These are phyloP conservation scores for Fusarium sp. DNA, from an alignment of 2,329 filamentous ascomycete species.

Conservation along the genomic window DNA sequence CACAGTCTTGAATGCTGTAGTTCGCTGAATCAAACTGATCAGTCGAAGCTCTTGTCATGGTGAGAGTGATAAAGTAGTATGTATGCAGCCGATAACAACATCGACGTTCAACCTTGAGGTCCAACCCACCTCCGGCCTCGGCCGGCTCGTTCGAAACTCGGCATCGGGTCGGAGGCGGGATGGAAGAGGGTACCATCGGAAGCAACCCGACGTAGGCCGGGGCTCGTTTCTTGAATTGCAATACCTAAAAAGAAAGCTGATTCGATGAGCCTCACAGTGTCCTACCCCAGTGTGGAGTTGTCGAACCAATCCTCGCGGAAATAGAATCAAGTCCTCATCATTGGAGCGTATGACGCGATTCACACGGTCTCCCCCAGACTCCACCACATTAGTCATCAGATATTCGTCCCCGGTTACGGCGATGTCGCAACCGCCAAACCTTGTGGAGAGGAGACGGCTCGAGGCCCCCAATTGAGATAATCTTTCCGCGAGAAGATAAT, in stretches of 20 bases:
- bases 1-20: background rate
- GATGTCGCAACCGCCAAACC: conserved; percentile 39
- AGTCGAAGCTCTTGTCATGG: background rate
- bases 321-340: conserved; percentile 35
- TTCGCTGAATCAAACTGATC: background rate
- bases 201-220: background rate
- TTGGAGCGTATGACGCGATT: conserved; percentile 42
- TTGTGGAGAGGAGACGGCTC: conserved; percentile 1
- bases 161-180: background rate
- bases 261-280: background rate
- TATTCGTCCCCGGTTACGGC: conserved; percentile 33
- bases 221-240: background rate
- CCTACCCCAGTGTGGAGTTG: conserved; percentile 8
- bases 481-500: conserved; percentile 3
- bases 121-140: conserved; percentile 13
- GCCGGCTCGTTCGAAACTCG: background rate
- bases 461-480: conserved; percentile 13
- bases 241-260: background rate
- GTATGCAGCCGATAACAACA: background rate
- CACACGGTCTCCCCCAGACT: background rate
- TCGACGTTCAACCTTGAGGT: background rate
- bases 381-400: conserved; percentile 42
- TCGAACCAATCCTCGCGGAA: conserved; percentile 36
- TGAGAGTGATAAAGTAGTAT: background rate
- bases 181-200: conserved; percentile 16